Evolutionary conservation across 371 early-diverging fungal species (phyloP).

Genomic region (Rhizopus stolonifer): DNA sequence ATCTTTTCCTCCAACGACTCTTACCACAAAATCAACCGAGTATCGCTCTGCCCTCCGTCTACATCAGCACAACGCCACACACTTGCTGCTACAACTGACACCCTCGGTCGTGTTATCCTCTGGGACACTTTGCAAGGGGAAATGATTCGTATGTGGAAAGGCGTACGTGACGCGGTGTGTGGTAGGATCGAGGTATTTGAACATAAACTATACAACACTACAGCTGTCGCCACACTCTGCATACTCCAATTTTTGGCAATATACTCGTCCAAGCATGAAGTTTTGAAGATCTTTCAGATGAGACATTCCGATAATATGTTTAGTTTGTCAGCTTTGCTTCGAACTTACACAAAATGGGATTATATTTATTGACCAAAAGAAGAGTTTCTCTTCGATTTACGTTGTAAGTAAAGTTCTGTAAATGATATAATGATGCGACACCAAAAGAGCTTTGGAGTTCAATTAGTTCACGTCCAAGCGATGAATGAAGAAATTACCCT

Average conservation of each 20-base stretch:
- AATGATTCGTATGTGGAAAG: slow-evolving; percentile 70
- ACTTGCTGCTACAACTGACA: slow-evolving; percentile 62
- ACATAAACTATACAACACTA: slow-evolving; percentile 17
- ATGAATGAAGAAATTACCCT: no score
- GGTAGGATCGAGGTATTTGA: slow-evolving; percentile 58
- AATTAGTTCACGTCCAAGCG: no score
- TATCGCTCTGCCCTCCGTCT: slow-evolving; percentile 47
- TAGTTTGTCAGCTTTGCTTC: no score
- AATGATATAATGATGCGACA: no score
- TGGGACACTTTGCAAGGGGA: slow-evolving; percentile 58
- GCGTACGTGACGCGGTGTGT: slow-evolving; percentile 63
- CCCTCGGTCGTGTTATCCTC: slow-evolving; percentile 60
- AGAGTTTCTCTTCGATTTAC: no score
- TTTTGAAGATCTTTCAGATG: slow-evolving; percentile 59
- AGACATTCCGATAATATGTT: no score
- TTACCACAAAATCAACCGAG: slow-evolving; percentile 47
- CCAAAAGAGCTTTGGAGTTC: no score
- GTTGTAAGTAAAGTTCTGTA: no score
- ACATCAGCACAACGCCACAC: slow-evolving; percentile 46
- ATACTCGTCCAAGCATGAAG: slow-evolving; percentile 57
- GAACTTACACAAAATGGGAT: no score
- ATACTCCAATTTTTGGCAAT: slow-evolving; percentile 55
- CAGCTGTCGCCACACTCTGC: slow-evolving; percentile 11
- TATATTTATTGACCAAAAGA: no score
- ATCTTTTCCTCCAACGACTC: slow-evolving; percentile 45